Conservation (phyloP, 441 rosid species). For the Bruguiera hainesii region DNA sequence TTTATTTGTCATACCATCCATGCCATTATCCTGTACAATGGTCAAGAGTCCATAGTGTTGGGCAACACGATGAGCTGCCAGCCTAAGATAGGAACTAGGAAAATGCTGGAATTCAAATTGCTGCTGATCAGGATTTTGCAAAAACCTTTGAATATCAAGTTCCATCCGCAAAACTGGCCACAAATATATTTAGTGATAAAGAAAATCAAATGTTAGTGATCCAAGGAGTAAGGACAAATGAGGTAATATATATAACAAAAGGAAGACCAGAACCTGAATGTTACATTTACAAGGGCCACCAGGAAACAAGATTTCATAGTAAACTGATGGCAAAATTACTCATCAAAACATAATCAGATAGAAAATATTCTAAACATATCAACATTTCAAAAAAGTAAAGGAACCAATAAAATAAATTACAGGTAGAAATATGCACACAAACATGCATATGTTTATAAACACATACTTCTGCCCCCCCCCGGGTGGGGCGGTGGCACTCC, state of each 20-base stretch:
- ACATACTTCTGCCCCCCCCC: no score
- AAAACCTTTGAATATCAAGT: conserved; percentile 78
- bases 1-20: conserved; percentile 64
- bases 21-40: conserved; percentile 59
- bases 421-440: no score
- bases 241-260: neutral
- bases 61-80: conserved; percentile 93
- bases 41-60: conserved; percentile 91
- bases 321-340: no score
- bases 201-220: neutral
- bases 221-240: neutral
- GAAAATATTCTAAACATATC: no score
- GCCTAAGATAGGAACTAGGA: conserved; percentile 90
- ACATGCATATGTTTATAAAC: no score
- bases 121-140: conserved; percentile 70
- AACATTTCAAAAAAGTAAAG: no score
- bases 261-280: neutral
- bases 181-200: conserved; percentile 8
- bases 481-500: no score
- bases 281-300: no score
- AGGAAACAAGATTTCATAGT: no score
- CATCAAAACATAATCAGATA: no score
- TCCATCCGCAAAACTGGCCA: conserved; percentile 86
- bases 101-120: conserved; percentile 88
- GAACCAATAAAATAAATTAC: no score